Evolutionary conservation across 2,329 filamentous ascomycete genomes (phyloP).

Genomic region (Cytospora schulzeri): DNA sequence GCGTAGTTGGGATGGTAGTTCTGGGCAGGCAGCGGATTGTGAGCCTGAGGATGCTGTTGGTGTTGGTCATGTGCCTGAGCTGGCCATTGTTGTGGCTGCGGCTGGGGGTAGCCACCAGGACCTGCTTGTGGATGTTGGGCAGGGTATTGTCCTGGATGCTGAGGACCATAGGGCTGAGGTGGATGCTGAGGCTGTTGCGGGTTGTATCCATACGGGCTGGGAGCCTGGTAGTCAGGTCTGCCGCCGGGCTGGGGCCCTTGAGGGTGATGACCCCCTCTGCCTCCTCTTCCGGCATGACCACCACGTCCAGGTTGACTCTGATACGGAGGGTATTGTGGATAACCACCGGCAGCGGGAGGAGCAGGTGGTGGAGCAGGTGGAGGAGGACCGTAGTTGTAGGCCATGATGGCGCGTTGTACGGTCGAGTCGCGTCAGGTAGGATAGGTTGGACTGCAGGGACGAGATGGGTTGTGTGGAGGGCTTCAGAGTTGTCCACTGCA

Average conservation of each 20-base stretch:
- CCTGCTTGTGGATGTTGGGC: conserved; percentile 41
- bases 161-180: conserved; percentile 36
- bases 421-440: background rate
- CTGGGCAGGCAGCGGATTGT: conserved; percentile 51
- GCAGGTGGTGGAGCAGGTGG: conserved; percentile 48
- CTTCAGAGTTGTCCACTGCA: background rate
- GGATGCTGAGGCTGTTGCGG: conserved; percentile 40
- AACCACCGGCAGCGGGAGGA: conserved; percentile 32
- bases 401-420: conserved; percentile 40
- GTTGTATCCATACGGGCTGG: conserved; percentile 48
- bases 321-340: conserved; percentile 45
- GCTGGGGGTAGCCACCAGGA: conserved; percentile 42
- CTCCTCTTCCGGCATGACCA: conserved; percentile 40
- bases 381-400: conserved; percentile 58
- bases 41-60: conserved; percentile 46
- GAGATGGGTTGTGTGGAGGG: background rate
- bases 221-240: conserved; percentile 44
- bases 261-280: conserved; percentile 45
- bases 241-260: conserved; percentile 36
- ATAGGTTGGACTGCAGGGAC: background rate
- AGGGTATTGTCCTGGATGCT: conserved; percentile 33
- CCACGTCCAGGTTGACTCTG: conserved; percentile 42
- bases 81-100: conserved; percentile 43
- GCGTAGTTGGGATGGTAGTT: conserved; percentile 64
- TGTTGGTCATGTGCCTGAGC: conserved; percentile 41